These are phyloP conservation scores for Pseudocercospora cruenta DNA, from an alignment of 2,329 filamentous ascomycete genomes.

Conservation along the genomic window DNA sequence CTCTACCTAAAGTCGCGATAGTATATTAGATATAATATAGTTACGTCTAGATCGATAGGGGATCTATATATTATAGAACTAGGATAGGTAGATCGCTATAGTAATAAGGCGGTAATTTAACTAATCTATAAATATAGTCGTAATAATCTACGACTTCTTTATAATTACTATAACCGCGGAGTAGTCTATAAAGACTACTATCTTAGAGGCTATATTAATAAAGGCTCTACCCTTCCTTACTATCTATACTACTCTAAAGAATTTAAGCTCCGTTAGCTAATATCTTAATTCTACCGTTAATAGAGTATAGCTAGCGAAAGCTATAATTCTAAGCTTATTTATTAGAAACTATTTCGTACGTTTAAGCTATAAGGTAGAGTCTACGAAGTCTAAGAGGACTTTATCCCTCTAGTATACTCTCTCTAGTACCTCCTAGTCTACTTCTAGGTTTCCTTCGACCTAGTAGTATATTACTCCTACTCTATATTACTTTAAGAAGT, in stretches of 20 bases:
- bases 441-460: background rate
- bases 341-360: background rate
- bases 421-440: background rate
- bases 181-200: background rate
- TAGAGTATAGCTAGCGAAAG: background rate
- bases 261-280: background rate
- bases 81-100: background rate
- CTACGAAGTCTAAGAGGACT: background rate
- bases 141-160: background rate
- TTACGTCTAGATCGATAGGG: background rate
- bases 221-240: background rate
- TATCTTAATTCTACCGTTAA: background rate
- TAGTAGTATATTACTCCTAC: background rate
- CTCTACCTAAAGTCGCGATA: background rate
- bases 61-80: background rate
- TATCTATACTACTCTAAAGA: background rate
- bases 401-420: background rate
- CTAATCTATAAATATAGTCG: background rate
- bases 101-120: background rate
- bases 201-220: background rate
- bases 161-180: background rate
- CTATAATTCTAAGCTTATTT: background rate
- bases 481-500: background rate
- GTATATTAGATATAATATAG: background rate
- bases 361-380: background rate